A percentile compares a stretch with the other conserved stretches of the same genome.
Conservation (phyloP, 2,329 filamentous ascomycete species). For the Keithomyces neogunnii region DNA sequence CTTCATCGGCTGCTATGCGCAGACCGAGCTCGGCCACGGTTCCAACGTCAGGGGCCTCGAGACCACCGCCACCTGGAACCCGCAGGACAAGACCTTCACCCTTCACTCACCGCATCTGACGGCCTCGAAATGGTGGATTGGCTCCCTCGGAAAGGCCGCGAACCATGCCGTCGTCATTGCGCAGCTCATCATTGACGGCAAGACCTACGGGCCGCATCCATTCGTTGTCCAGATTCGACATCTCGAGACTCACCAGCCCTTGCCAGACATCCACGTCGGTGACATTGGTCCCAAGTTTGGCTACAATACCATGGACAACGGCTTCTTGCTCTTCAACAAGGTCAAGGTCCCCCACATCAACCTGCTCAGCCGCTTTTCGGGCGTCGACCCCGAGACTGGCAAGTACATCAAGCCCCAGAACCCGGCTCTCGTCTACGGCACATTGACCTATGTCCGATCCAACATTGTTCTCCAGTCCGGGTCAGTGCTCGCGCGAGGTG, state of each 20-base stretch:
- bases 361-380: conserved; percentile 65
- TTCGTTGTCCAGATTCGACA: conserved; percentile 71
- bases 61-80: conserved; percentile 66
- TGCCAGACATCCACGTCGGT: conserved; percentile 64
- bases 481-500: conserved; percentile 62
- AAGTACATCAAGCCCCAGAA: conserved; percentile 60
- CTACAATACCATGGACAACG: conserved; percentile 78
- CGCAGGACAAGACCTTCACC: conserved; percentile 64
- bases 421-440: conserved; percentile 64
- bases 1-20: conserved; percentile 71
- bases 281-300: conserved; percentile 77
- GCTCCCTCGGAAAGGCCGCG: conserved; percentile 65
- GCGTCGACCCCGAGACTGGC: conserved; percentile 58
- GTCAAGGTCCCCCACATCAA: conserved; percentile 63
- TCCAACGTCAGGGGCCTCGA: conserved; percentile 68
- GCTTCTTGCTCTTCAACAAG: conserved; percentile 69
- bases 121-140: conserved; percentile 80
- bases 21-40: conserved; percentile 73
- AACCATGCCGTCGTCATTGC: conserved; percentile 76
- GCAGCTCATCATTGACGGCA: conserved; percentile 61
- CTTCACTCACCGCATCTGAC: conserved; percentile 68
- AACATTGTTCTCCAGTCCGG: conserved; percentile 68
- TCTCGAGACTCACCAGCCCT: conserved; percentile 58
- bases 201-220: conserved; percentile 64
- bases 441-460: conserved; percentile 66